These are phyloP conservation scores for Hemileccinum impolitum DNA, from an alignment of 768 basidiomycete species.

Conservation along the genomic window DNA sequence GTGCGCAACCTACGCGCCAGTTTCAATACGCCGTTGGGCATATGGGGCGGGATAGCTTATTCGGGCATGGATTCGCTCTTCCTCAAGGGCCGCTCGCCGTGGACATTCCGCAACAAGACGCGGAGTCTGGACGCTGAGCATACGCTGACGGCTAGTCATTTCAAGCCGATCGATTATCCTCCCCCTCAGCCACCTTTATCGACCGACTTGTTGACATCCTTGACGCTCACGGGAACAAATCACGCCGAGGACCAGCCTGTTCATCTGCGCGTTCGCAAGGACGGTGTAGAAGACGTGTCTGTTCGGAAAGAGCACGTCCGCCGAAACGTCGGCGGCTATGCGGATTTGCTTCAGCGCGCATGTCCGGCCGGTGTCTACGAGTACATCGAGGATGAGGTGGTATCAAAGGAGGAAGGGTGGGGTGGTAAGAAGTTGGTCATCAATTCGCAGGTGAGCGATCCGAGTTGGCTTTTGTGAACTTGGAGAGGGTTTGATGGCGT, in stretches of 20 bases:
- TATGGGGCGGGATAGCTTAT: constrained; percentile 86
- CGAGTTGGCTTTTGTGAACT: neutral
- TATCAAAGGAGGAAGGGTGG: constrained; percentile 55
- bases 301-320: constrained; percentile 64
- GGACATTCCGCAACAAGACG: constrained; percentile 79
- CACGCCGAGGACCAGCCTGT: constrained; percentile 96
- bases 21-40: constrained; percentile 75
- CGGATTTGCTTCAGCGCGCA: constrained; percentile 80
- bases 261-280: constrained; percentile 69
- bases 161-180: constrained; percentile 81
- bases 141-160: constrained; percentile 64
- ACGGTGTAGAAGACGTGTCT: constrained; percentile 38
- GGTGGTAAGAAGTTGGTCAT: constrained; percentile 89
- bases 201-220: constrained; percentile 88
- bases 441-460: constrained; percentile 78
- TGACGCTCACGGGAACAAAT: constrained; percentile 89
- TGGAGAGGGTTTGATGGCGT: neutral
- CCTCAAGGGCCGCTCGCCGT: constrained; percentile 81
- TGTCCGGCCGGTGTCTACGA: constrained; percentile 98
- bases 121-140: constrained; percentile 58
- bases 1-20: constrained; percentile 90
- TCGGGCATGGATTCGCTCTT: constrained; percentile 86
- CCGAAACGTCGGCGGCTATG: constrained; percentile 74
- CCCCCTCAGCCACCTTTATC: constrained; percentile 84
- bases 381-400: constrained; percentile 73